These are phyloP conservation scores for Exidia glandulosa DNA, from an alignment of 768 basidiomycete genomes.

Conservation along the genomic window DNA sequence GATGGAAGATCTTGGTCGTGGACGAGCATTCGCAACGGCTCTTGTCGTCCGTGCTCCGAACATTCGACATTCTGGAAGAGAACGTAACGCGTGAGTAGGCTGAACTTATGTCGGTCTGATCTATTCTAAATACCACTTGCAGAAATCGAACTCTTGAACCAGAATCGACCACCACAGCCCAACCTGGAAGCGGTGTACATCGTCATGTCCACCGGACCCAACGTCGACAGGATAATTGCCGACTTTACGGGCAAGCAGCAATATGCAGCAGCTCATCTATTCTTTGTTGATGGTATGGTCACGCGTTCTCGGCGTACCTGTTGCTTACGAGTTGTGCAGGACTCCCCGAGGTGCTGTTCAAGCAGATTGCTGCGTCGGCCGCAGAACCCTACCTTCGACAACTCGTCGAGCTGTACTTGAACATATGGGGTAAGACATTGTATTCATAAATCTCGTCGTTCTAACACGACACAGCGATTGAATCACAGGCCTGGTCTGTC, in stretches of 20 bases:
- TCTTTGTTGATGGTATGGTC: constrained; percentile 79
- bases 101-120: background rate
- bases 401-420: constrained; percentile 80
- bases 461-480: constrained; percentile 58
- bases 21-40: constrained; percentile 86
- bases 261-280: constrained; percentile 80
- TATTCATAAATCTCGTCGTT: constrained; percentile 4
- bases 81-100: constrained; percentile 86
- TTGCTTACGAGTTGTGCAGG: constrained; percentile 31
- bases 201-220: constrained; percentile 89
- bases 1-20: constrained; percentile 97
- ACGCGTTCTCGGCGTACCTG: background rate
- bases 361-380: constrained; percentile 59
- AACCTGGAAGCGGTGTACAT: constrained; percentile 89
- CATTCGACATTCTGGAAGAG: constrained; percentile 90
- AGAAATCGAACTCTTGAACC: constrained; percentile 92
- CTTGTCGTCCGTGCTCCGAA: constrained; percentile 75
- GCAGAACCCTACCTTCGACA: constrained; percentile 69
- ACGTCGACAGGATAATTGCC: constrained; percentile 79
- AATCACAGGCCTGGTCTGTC: constrained; percentile 77
- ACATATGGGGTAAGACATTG: constrained; percentile 72
- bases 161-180: constrained; percentile 68
- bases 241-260: constrained; percentile 66
- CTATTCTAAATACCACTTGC: constrained; percentile 1
- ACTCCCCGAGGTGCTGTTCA: constrained; percentile 65